Evolutionary conservation across 2,329 filamentous ascomycete species (phyloP), one percentile per base, ranked within the genome.

Genomic region (Trichophyton mentagrophytes): DNA sequence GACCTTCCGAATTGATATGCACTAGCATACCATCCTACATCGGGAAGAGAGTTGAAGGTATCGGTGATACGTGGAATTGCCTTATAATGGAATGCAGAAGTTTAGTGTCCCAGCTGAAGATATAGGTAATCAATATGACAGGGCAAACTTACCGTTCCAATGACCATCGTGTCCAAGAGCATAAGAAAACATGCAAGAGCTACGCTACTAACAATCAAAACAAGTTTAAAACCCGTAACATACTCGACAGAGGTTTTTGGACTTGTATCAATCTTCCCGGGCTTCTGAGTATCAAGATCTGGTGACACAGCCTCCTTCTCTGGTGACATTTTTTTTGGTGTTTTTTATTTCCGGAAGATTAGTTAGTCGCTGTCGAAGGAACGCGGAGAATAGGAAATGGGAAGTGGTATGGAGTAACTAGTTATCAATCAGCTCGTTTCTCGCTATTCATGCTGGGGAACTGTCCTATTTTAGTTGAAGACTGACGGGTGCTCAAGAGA

Each of bases 11-110:
- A 38, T 3, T 15, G 13, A 33, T 65, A 68, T 40, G 66, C 63
- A 13, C 66, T 64, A 2, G 64, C 65, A 61, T 68, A 68, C 66
- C 67, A 69, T 25, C 67, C 67, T 6, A 69, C 59, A 6, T 69
- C 67, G 15, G 61, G 59, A 20, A 67, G 58, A 2, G 66, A 67
- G 59, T 69, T 53, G 49, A 69, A 69, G n/a, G 65, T 44, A 6
- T 63, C 57, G 0, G 67, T 69, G 51, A 69, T 69, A 3, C 59
- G 56, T 2, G 67, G 66, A 38, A 63, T 66, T 11, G 67, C 67
- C 25, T 55, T 15, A 30, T 6, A 51, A 51, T 6, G 3, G 20
- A 25, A 51, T 22, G 20, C 9, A 30, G 15, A 40, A 8, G 5
- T 5, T 40, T 11, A 40, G 2, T 40, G 15, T 40, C 25, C 38